These are phyloP conservation scores for Apiotrichum veenhuisii DNA, from an alignment of 1,284 basidiomycete species.

Conservation along the genomic window DNA sequence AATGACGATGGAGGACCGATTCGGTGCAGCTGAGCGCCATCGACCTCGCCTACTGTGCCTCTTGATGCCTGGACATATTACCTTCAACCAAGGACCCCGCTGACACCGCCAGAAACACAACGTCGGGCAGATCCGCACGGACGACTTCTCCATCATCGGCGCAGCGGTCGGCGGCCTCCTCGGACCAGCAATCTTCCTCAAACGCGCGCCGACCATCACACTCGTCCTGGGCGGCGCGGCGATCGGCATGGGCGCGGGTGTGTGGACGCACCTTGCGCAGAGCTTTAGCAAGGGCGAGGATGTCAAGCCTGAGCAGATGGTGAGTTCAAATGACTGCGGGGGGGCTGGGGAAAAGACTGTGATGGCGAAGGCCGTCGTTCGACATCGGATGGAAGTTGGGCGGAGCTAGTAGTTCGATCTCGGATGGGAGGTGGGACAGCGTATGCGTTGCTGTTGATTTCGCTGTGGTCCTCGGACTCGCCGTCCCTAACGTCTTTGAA, in stretches of 20 bases:
- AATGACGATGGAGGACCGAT: no score
- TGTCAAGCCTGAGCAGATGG: constrained; percentile 39
- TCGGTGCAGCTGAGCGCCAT: no score
- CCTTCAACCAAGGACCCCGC: not conserved
- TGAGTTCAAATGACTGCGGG: constrained; percentile 24
- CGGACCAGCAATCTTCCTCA: constrained; percentile 42
- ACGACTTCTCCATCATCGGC: constrained; percentile 48
- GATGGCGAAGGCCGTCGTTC: no score
- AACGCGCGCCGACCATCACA: constrained; percentile 32
- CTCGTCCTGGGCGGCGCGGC: constrained; percentile 42
- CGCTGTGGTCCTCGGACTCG: no score
- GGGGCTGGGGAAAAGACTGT: no score
- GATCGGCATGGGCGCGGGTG: constrained; percentile 43
- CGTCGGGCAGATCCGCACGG: constrained; percentile 33
- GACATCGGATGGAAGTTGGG: no score
- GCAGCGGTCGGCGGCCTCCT: constrained; percentile 38
- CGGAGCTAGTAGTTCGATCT: no score
- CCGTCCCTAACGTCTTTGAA: not conserved
- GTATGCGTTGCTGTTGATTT: no score
- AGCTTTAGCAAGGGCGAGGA: constrained; percentile 32
- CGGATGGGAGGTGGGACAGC: no score
- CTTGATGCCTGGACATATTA: no score
- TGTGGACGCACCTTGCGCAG: constrained; percentile 37
- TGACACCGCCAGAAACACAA: constrained; percentile 28
- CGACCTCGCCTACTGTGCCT: no score